Conservation (phyloP, 805 yeast species). For the Ogataea nitratoaversa region DNA sequence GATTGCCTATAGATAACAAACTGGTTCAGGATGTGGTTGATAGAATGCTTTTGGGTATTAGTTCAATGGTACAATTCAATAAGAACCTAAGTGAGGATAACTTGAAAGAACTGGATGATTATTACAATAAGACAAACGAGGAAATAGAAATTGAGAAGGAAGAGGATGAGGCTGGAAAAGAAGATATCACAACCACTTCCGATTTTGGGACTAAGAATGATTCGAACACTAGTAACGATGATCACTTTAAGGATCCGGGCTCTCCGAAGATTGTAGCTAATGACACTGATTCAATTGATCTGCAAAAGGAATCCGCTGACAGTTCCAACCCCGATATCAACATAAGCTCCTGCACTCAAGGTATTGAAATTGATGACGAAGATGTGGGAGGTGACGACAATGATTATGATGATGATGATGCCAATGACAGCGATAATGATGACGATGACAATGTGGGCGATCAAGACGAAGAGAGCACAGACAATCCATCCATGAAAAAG, state of each 20-base stretch:
- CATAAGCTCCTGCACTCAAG: too few relatives aligned
- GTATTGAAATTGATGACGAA: conserved; percentile 4
- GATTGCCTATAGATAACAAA: conserved; percentile 23
- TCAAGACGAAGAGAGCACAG: too few relatives aligned
- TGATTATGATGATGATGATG: background rate
- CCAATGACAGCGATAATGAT: conserved; percentile 2
- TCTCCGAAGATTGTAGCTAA: too few relatives aligned
- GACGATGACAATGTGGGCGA: conserved; percentile 1
- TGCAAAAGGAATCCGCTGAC: too few relatives aligned
- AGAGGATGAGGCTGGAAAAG: too few relatives aligned
- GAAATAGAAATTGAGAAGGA: conserved; percentile 3
- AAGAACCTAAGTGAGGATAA: conserved; percentile 13
- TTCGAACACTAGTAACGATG: too few relatives aligned
- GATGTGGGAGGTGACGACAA: background rate
- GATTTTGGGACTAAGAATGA: too few relatives aligned
- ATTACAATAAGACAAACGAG: conserved; percentile 11
- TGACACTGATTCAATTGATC: too few relatives aligned
- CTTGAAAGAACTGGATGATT: conserved; percentile 12
- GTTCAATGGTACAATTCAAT: conserved; percentile 22
- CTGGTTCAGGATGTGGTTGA: conserved; percentile 29
- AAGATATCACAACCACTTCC: too few relatives aligned
- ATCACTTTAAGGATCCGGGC: too few relatives aligned
- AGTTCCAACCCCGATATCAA: too few relatives aligned
- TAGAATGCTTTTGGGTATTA: conserved; percentile 28
- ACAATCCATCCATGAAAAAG: too few relatives aligned